A percentile compares a stretch with the other conserved stretches of the same genome.
These are phyloP conservation scores for Lactarius sp. DNA, from an alignment of 768 basidiomycete genomes.

Conservation along the genomic window DNA sequence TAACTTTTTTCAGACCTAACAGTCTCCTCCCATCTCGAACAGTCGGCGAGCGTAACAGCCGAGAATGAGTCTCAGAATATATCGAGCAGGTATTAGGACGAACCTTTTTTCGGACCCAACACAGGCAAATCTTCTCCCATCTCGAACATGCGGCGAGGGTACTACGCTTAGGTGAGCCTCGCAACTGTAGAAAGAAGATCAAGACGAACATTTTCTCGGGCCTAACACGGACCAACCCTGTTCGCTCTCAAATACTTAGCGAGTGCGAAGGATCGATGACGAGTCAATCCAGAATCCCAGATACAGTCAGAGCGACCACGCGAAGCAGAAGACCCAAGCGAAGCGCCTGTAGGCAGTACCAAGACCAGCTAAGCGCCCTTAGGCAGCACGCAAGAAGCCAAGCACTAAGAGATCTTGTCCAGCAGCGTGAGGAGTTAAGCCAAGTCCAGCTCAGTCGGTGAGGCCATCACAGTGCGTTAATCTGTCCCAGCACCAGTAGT, in stretches of 20 bases:
- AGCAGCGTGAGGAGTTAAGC: neutral
- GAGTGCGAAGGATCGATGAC: too few species aligned
- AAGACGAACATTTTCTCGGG: conserved; percentile 5
- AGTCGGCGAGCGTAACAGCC: too few species aligned
- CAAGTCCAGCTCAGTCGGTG: neutral
- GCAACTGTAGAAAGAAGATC: neutral
- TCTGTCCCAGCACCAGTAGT: too few species aligned
- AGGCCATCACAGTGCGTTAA: neutral
- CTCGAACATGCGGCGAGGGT: neutral
- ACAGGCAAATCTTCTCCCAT: neutral
- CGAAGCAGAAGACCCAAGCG: too few species aligned
- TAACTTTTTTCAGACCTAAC: too few species aligned
- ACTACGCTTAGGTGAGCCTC: neutral
- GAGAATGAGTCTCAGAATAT: neutral
- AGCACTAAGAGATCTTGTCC: neutral
- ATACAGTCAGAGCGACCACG: neutral
- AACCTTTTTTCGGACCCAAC: neutral
- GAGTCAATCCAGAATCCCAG: neutral
- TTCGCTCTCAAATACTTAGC: neutral
- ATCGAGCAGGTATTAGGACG: neutral
- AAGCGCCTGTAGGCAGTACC: neutral
- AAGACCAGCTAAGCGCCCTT: conserved; percentile 6
- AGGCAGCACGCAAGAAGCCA: conserved; percentile 1
- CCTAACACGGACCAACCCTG: neutral
- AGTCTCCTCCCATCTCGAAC: too few species aligned